phyloP scores from a whole-genome alignment of 73 alveolate species.

The Symbiodinium natans region DNA sequence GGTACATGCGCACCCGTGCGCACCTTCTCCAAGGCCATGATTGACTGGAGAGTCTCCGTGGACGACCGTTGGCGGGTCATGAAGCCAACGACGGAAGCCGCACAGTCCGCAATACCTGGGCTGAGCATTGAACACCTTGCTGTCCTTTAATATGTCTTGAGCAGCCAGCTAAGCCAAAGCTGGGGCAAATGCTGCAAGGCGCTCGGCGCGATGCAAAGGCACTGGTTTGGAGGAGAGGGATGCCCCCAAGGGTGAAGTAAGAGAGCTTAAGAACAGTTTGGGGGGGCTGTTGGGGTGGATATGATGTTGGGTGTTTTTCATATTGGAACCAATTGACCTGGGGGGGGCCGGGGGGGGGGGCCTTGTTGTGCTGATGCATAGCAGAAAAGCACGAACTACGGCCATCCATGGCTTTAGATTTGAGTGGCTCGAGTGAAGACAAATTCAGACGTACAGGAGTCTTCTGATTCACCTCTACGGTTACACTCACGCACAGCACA shows the following conservation, averaged over 20 bases:
- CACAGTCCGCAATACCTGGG: neutral
- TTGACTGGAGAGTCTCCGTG: conserved; percentile 51
- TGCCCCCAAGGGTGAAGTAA: neutral
- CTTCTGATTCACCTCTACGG: too few relatives aligned
- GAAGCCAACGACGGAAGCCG: conserved; percentile 43
- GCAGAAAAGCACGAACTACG: too few relatives aligned
- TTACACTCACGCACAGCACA: too few relatives aligned
- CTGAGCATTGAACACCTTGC: neutral
- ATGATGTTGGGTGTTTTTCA: too few relatives aligned
- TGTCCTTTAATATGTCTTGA: neutral
- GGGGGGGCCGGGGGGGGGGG: too few relatives aligned
- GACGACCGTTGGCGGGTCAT: conserved; percentile 36
- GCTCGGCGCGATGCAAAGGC: conserved; percentile 50
- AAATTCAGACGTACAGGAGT: too few relatives aligned
- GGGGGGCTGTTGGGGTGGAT: too few relatives aligned
- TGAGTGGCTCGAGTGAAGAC: too few relatives aligned
- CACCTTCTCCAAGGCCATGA: conserved; percentile 23
- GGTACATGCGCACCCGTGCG: neutral
- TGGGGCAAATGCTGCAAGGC: neutral
- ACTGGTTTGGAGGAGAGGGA: conserved; percentile 57
- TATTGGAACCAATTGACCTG: too few relatives aligned
- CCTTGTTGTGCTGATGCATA: too few relatives aligned
- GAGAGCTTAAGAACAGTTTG: too few relatives aligned
- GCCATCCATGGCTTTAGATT: too few relatives aligned
- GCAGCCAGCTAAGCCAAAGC: neutral